Evolutionary conservation across 257 asterid genomes (phyloP).

Genomic region (Solanum lycopersicoides): DNA sequence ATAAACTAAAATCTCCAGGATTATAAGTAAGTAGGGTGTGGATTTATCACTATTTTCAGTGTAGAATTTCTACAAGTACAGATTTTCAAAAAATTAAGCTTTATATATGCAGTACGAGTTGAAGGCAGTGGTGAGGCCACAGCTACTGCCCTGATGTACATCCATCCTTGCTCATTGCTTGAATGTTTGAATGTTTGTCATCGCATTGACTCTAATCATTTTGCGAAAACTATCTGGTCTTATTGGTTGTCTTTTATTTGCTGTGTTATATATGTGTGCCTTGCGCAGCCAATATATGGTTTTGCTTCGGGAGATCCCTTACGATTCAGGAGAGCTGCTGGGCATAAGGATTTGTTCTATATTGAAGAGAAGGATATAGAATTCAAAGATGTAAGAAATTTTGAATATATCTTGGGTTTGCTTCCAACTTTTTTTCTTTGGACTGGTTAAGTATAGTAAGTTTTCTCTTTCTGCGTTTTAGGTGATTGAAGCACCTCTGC

Average conservation of each 20-base stretch:
- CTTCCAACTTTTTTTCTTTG: not conserved
- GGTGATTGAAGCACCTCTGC: conserved; percentile 97
- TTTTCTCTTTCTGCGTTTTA: conserved; percentile 11
- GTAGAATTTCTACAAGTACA: not conserved
- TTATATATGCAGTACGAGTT: not conserved
- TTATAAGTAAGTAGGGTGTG: not conserved
- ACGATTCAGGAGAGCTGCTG: conserved; percentile 86
- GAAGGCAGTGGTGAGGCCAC: not conserved
- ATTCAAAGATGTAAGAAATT: conserved; percentile 68
- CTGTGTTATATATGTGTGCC: not conserved
- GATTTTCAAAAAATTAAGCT: not conserved
- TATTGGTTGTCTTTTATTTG: not conserved
- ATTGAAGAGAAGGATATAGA: conserved; percentile 86
- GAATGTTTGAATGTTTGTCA: not conserved
- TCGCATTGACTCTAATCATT: not conserved
- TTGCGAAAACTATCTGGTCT: not conserved
- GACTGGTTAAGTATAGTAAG: not conserved
- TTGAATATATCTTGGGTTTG: not conserved
- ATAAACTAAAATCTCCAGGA: not conserved
- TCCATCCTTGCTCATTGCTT: not conserved
- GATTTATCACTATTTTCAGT: not conserved
- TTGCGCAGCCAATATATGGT: conserved; percentile 74
- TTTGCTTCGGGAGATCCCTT: conserved; percentile 82
- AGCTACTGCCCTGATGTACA: not conserved
- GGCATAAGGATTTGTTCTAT: conserved; percentile 89